These are phyloP conservation scores for Lagenidium giganteum DNA, from an alignment of 352 stramenopile species.

Conservation along the genomic window DNA sequence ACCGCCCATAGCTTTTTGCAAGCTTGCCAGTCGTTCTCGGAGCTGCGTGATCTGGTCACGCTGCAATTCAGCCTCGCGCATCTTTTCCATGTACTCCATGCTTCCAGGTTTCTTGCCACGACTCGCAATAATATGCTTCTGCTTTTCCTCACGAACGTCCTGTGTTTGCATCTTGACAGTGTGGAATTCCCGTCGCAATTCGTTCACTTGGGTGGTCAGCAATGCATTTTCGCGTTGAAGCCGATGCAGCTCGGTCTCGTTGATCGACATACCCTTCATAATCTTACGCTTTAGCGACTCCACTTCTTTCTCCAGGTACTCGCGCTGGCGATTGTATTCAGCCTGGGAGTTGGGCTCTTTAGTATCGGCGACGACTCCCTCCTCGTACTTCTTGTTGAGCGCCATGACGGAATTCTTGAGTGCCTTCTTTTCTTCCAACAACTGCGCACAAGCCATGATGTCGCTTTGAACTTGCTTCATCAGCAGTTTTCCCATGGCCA, in stretches of 20 bases:
- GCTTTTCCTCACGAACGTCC: conserved; percentile 47
- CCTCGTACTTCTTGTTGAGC: conserved; percentile 85
- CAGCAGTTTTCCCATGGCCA: conserved; percentile 56
- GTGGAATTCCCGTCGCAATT: conserved; percentile 78
- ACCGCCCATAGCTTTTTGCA: conserved; percentile 63
- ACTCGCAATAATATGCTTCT: conserved; percentile 15
- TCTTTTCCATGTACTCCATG: conserved; percentile 37
- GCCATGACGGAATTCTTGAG: conserved; percentile 76
- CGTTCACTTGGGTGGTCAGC: conserved; percentile 79
- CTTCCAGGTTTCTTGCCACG: conserved; percentile 18
- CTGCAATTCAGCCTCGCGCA: conserved; percentile 62
- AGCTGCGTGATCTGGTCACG: conserved; percentile 70
- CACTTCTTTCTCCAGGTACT: conserved; percentile 90
- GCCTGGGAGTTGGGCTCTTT: conserved; percentile 88
- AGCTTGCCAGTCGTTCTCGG: conserved; percentile 44
- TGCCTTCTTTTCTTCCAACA: conserved; percentile 74
- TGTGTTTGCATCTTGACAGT: conserved; percentile 69
- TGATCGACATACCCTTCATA: conserved; percentile 83
- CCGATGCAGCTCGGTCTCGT: conserved; percentile 72
- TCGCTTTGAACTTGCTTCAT: conserved; percentile 79
- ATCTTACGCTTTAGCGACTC: conserved; percentile 89
- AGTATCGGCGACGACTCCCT: conserved; percentile 54
- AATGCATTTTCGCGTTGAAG: conserved; percentile 80
- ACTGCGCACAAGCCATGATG: conserved; percentile 60
- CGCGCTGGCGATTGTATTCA: conserved; percentile 88